Base-by-base conservation (phyloP, 306 rosid genomes). In the Crotalaria pallida region DNA sequence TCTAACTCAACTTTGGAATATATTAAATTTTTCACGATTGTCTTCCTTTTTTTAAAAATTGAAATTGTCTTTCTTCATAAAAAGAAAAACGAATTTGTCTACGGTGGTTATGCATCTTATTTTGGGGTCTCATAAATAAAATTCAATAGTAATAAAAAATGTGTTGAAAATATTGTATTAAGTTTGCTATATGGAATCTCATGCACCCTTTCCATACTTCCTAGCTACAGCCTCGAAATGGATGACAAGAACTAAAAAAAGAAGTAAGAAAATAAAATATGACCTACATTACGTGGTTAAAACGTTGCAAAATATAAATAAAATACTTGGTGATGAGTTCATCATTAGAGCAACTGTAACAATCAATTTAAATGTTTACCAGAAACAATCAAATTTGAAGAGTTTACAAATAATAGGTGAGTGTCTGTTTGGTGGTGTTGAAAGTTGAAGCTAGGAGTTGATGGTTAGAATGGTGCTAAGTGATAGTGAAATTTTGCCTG, bases 331-430 rank as follows among this genome's bases (percentile, higher is more conserved):
- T 40, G 31, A 26, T 40, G 51, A 21, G 58, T 49, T 58, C 52
- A 58, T 66, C 34, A 51, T 40, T 66, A 19, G 71, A 69, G 59
- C 50, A 50, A 41, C 41, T 11, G 79, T 67, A 66, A 33, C 73
- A 33, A 51, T 74, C 83, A 79, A 66, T 67, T 73, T 73, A 43
- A 49, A 60, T 49, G 75, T 36, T 36, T 9, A 6, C 43, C 43
- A 36, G 9, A 36, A 66, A 33, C 68, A 31, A 41, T 73, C 83
- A 79, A 66, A 67, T 73, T 73, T 52, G 31, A 60, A 58, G 75
- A 67, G 75, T 67, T 67, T 31, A 41, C 23, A 21, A 52, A 73
- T 6, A 58, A 79, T 43, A 62, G 56, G 52, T 29, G 29, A 31
- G 72, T 21, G 78, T 48, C 58, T 65, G 74, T 48, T 65, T 65